Evolutionary conservation across 805 yeast genomes (phyloP), one percentile per base, ranked within the genome.

Genomic region (Kregervanrija delftensis): DNA sequence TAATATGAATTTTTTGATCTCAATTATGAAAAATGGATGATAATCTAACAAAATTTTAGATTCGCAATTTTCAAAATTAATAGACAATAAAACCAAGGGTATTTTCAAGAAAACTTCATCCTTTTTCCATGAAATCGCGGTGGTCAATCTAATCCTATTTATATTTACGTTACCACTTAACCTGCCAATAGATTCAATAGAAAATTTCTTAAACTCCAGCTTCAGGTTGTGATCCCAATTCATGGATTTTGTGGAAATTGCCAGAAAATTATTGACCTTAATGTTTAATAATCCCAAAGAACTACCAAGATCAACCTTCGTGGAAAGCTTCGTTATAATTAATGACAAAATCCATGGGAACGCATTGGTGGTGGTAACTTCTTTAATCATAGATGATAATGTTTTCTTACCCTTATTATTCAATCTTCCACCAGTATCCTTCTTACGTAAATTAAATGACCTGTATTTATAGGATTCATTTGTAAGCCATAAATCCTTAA

Each of bases 401-500:
- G 67, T 71, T 48, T 64, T 59, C 40, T 42, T 42, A 8, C 31
- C 35, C 3, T 40, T 33, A 6, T 33, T 33, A 3, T 37, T 40
- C n/a, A 37, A 32, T 10, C 30, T 31, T 13, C 37, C 36, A 12
- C 49, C 49, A 2, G 56, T 44, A 5, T 47, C 49, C n/a, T 62
- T 52, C 28, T 6, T 22, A 22, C 28, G 28, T 22, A 22, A 22
- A 22, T 22, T 6, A 22, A 22, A 22, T 22, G 28, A 22, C 5
- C 2, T 22, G 28, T 22, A 22, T 6, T 22, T 22, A 11, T 54
- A 54, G 1, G 67, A 57, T 33, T 66, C 72, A 30, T 63, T 57
- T 0, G 91, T 83, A 16, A 74, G 58, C 96, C 97, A 89, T 31
- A 87, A 79, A 63, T 90, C 95, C 45, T 71, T 71, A 64, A 93